Percentiles rank a stretch among this genome's conserved stretches.
These are phyloP conservation scores for Trametes coccinea DNA, from an alignment of 768 basidiomycete species.

Conservation along the genomic window DNA sequence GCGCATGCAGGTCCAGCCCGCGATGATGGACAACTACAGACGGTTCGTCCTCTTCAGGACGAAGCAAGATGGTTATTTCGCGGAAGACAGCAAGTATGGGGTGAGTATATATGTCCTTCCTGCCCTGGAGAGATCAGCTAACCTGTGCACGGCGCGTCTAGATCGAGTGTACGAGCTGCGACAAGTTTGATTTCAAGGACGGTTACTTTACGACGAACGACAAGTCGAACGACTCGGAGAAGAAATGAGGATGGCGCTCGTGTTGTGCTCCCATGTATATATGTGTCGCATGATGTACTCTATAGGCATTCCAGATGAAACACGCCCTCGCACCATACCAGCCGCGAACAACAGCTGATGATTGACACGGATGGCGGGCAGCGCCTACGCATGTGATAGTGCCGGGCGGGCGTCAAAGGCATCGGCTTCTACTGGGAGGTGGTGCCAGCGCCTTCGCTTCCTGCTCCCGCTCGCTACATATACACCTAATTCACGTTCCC, in stretches of 20 bases:
- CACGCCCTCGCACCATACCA: not conserved
- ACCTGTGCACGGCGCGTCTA: constrained; percentile 26
- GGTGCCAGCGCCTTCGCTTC: constrained; percentile 9
- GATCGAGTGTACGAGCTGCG: constrained; percentile 54
- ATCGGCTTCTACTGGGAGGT: constrained; percentile 8
- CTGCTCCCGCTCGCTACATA: not conserved
- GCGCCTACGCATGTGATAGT: constrained; percentile 17
- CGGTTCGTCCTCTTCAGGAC: constrained; percentile 61
- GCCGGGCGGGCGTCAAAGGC: constrained; percentile 3
- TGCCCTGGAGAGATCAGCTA: not conserved
- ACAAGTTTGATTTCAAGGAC: constrained; percentile 59
- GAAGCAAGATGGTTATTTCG: constrained; percentile 29
- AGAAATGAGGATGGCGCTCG: constrained; percentile 12
- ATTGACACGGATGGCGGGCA: not conserved
- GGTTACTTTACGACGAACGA: constrained; percentile 41
- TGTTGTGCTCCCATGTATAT: not conserved
- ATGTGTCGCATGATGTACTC: not conserved
- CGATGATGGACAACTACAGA: constrained; percentile 58
- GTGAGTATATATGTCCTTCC: constrained; percentile 40
- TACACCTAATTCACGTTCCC: constrained; percentile 4
- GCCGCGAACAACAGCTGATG: not conserved
- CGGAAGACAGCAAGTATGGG: constrained; percentile 37
- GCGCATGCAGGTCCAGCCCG: constrained; percentile 62
- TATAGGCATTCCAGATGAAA: not conserved
- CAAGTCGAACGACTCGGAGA: constrained; percentile 15